Evolutionary conservation across 192 early-diverging fungal species (phyloP), one percentile per base, ranked within the genome.

Genomic region (Phlyctochytrium bullatum): DNA sequence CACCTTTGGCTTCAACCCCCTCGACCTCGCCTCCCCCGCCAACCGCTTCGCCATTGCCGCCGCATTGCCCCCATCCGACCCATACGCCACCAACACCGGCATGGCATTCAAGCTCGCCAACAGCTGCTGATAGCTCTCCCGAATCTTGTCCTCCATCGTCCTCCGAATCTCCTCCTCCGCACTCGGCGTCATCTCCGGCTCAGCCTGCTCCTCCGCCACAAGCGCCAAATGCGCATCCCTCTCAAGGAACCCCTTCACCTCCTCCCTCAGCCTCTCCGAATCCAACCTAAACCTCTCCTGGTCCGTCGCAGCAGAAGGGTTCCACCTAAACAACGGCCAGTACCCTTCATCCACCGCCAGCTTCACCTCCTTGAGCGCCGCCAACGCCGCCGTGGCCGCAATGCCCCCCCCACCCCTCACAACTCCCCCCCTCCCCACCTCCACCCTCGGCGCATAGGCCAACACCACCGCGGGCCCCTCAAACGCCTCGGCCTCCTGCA

Each of bases 301-400:
- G 25, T 36, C 36, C 31, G 78, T 77, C 20, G 84, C 80, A 35
- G 83, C 57, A 2, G 77, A 62, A 60, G 95, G 95, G 73, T 93
- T 90, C 92, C 92, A 98, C 68, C 96, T 89, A 84, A 95, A 98
- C 53, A 98, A 78, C 23, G 96, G 92, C 93, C 94, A 97, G 63
- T 90, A 85, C 27, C 93, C 94, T 56, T 76, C 86, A 67, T 98
- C 95, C 52, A 98, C 88, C 3, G 91, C 90, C 20, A 88, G 68
- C 84, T 98, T 97, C 29, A 91, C 90, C 76, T 94, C 90, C 80
- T 92, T 91, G 62, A 98, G 78, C 33, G 85, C 83, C 0, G 78
- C 89, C 30, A 95, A 88, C 72, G 36, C 80, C 36, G 61, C 72
- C 73, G 70, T 78, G 66, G 73, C 80, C 70, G 64, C 59, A 34